Evolutionary conservation across 805 yeast species (phyloP), one percentile per base, ranked within the genome.

Genomic region (Diddensiella santjacobensis): DNA sequence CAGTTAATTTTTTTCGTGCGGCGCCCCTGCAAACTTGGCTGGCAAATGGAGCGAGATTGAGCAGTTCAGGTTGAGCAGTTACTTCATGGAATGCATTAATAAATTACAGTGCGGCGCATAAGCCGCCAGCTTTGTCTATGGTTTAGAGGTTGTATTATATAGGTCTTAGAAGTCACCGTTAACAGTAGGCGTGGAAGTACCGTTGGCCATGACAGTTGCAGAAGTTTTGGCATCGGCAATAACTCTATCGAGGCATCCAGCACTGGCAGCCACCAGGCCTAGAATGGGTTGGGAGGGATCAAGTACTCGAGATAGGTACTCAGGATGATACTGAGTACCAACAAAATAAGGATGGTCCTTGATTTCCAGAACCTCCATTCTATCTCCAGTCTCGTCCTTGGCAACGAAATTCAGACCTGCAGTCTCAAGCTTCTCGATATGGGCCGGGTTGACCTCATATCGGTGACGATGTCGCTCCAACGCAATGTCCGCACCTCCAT

Each of bases 321-420:
- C 99, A 29, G 99, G 99, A 67, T 93, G 99, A 72, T 90, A 93
- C 75, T 93, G 99, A 29, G 97, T 86, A 55, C 91, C 99, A 59
- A 88, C 95, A 62, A 71, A 90, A 72, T 83, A 93, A 62, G 93
- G 93, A 69, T 90, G 97, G 64, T 79, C 81, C 53, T 82, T 79
- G 59, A 89, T 73, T 70, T 93, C 99, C 46, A 87, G 74, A 45
- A 88, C 83, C 71, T 93, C 98, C 96, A 95, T 93, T 75, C 99
- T 85, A 60, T 81, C 78, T 54, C 83, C 86, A 41, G 80, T 69
- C 65, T 90, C 97, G 70, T 93, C 99, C 68, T 84, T 87, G 64
- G 98, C 99, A 49, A 93, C 91, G 66, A 90, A 93, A 58, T 74
- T 73, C 67, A 95, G 77, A 17, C 98, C 99, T 44, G 82, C 72